These are phyloP conservation scores for Tricholoma sp. DNA, from an alignment of 768 basidiomycete species.

Conservation along the genomic window DNA sequence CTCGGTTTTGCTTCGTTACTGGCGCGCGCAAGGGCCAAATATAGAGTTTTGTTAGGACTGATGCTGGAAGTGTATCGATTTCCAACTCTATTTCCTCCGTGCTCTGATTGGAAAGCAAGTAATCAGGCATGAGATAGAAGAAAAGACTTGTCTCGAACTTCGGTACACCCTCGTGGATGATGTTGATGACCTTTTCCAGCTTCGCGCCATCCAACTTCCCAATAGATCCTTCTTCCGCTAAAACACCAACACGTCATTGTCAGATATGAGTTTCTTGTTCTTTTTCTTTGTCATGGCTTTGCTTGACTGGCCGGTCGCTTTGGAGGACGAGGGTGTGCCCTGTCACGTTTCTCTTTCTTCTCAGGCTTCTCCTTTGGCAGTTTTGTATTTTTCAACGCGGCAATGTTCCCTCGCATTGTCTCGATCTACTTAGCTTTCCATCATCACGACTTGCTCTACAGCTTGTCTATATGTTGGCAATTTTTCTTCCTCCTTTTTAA, in stretches of 20 bases:
- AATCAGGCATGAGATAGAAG: constrained; percentile 8
- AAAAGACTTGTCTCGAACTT: constrained; percentile 69
- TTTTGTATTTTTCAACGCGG: constrained; percentile 54
- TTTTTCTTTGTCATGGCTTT: constrained; percentile 54
- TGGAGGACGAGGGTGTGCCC: constrained; percentile 60
- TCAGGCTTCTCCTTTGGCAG: constrained; percentile 56
- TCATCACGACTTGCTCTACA: constrained; percentile 43
- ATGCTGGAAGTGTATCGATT: constrained; percentile 84
- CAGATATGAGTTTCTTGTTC: constrained; percentile 59
- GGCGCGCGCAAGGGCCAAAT: constrained; percentile 74
- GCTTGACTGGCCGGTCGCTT: constrained; percentile 45
- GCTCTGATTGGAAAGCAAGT: constrained; percentile 46
- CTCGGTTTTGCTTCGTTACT: constrained; percentile 56
- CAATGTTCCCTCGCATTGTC: constrained; percentile 66
- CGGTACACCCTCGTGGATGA: constrained; percentile 94
- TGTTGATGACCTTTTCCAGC: constrained; percentile 87
- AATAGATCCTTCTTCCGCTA: constrained; percentile 99
- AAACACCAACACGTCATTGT: constrained; percentile 83
- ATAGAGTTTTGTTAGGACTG: constrained; percentile 89
- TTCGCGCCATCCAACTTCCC: constrained; percentile 75
- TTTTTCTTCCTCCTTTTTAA: too few species aligned
- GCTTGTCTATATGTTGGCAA: too few species aligned
- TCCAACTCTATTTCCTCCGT: constrained; percentile 98
- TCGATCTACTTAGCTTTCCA: constrained; percentile 74
- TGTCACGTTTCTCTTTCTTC: constrained; percentile 60